Evolutionary conservation across 2,329 filamentous ascomycete species (phyloP).

Genomic region (Diaporthe australafricana): DNA sequence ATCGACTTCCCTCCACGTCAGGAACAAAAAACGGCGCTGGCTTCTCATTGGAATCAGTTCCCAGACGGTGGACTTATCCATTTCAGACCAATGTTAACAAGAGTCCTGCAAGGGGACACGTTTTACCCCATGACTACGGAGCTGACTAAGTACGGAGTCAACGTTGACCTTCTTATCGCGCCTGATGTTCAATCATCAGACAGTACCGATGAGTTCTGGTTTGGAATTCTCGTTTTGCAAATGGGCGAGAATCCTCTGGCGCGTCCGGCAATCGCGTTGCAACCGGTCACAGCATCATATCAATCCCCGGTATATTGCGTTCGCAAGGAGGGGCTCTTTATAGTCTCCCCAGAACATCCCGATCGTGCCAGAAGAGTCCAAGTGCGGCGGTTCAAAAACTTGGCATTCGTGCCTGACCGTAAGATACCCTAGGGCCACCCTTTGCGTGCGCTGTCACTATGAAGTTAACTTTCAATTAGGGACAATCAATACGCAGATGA

Average conservation of each 20-base stretch:
- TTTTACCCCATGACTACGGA: background rate
- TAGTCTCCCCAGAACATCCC: background rate
- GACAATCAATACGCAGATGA: background rate
- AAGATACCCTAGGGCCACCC: no score
- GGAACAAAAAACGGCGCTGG: background rate
- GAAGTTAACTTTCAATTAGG: background rate
- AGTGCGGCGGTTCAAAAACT: no score
- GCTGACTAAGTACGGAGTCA: background rate
- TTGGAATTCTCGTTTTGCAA: background rate
- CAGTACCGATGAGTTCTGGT: background rate
- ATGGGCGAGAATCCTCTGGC: background rate
- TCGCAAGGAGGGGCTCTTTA: background rate
- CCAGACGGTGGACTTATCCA: background rate
- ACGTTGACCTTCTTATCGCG: background rate
- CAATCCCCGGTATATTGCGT: background rate
- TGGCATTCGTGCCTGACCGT: no score
- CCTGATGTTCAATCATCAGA: background rate
- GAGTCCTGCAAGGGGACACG: accelerated
- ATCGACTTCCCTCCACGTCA: background rate
- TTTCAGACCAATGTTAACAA: background rate
- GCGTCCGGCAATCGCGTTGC: background rate
- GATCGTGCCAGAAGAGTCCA: background rate
- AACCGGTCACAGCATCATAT: background rate
- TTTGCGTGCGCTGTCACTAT: no score
- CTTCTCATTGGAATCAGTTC: background rate